Evolutionary conservation across 352 stramenopile genomes (phyloP), one percentile per base, ranked within the genome.

Genomic region (Phytopythium oedochilum): DNA sequence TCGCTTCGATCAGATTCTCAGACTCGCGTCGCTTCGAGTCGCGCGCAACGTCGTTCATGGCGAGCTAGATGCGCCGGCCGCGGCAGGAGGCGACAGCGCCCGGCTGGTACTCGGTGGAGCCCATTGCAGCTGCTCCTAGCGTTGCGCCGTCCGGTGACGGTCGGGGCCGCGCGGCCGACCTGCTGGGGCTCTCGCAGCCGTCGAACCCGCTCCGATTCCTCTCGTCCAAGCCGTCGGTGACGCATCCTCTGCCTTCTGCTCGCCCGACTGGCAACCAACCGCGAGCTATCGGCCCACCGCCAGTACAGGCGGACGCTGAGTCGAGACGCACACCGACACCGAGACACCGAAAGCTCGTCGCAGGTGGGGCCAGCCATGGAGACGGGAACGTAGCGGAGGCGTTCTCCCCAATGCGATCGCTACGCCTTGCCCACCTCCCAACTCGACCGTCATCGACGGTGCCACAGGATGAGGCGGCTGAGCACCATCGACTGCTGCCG

Each of bases 321-420:
- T 17, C 1, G 12, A 43, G 28, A n/a, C 31, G 29, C 2, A 18
- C 20, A 3, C 20, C 9, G 7, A 20, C 31, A 5, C 49, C 26
- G 11, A 15, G 39, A 25, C 7, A 64, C 39, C 2, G 57, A 11
- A 58, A 35, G 28, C 28, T 58, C 44, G 39, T 40, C 35, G 38
- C 18, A 58, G 28, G n/a, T 25, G 61, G 23, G 43, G 25, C 29
- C 29, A 22, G 36, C 9, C 3, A 10, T 17, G 31, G 1, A 25
- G 46, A 5, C 8, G n/a, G 12, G 12, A 25, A 42, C 29, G 17
- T 22, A 14, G 38, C 10, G 46, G 60, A 9, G 44, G 20, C 20
- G 22, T 86, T 86, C 44, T 74, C 69, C 28, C 68, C 71, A 0
- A 70, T 73, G 43, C 69, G 55, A 38, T 86, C 78, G 0, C 60